Evolutionary conservation across 805 yeast species (phyloP).

Genomic region (Metschnikowia borealis): DNA sequence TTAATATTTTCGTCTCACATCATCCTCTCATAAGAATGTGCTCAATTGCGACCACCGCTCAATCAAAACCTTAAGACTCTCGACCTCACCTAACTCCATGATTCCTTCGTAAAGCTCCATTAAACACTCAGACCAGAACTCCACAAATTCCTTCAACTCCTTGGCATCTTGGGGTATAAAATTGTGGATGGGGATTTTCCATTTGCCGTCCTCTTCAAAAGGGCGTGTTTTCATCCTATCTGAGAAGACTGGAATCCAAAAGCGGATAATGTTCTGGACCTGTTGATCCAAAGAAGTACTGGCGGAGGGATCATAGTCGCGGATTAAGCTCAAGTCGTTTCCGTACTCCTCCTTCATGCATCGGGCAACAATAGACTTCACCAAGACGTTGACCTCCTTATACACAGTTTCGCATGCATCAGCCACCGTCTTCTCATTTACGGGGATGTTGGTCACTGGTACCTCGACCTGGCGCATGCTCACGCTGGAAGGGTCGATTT

Average conservation of each 20-base stretch:
- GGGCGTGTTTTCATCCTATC: constrained; percentile 37
- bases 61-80: constrained; percentile 18
- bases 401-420: constrained; percentile 26
- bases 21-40: not conserved
- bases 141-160: constrained; percentile 37
- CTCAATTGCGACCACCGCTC: constrained; percentile 14
- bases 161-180: constrained; percentile 6
- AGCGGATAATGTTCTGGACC: constrained; percentile 33
- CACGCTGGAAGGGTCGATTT: constrained; percentile 7
- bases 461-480: constrained; percentile 9
- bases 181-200: constrained; percentile 15
- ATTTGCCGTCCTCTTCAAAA: constrained; percentile 15
- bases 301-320: constrained; percentile 40
- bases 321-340: constrained; percentile 48
- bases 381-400: constrained; percentile 39
- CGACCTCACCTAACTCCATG: constrained; percentile 9
- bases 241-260: constrained; percentile 51
- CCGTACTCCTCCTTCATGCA: constrained; percentile 56
- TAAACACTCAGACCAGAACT: constrained; percentile 51
- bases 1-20: not conserved
- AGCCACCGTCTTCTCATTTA: not conserved
- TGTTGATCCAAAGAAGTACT: constrained; percentile 41
- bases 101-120: constrained; percentile 13
- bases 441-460: not conserved
- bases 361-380: constrained; percentile 44